A percentile compares a stretch with the other conserved stretches of the same genome.
phyloP scores from a whole-genome alignment of 2,329 filamentous ascomycete genomes.

The Hymenoscyphus fraxineus region DNA sequence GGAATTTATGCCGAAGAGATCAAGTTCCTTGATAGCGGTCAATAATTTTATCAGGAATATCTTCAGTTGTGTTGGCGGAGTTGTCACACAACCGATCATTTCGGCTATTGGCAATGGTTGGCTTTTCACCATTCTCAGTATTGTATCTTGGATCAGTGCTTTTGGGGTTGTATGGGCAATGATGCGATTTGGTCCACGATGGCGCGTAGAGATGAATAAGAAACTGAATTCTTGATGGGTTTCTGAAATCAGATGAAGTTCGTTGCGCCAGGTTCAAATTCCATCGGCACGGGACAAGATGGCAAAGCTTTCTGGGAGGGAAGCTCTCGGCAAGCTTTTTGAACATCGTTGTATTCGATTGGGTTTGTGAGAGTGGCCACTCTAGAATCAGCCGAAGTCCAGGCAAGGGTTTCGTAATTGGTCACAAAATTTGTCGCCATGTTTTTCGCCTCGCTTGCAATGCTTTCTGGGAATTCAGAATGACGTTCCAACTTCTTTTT shows the following conservation, averaged over 20 bases:
- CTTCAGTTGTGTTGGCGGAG: constrained; percentile 65
- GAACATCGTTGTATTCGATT: constrained; percentile 9
- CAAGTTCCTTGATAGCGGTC: constrained; percentile 69
- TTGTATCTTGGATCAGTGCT: constrained; percentile 54
- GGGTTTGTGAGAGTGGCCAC: constrained; percentile 11
- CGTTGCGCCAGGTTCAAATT: neutral
- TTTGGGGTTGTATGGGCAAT: constrained; percentile 58
- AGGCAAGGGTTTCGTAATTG: constrained; percentile 4
- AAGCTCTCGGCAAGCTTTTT: constrained; percentile 3
- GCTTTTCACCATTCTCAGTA: constrained; percentile 63
- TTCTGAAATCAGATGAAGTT: constrained; percentile 12
- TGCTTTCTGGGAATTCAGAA: constrained; percentile 12
- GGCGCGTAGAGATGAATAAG: constrained; percentile 61
- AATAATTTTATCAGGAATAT: constrained; percentile 82
- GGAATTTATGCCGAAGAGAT: constrained; percentile 72
- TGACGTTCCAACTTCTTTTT: constrained; percentile 23
- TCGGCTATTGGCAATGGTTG: constrained; percentile 69
- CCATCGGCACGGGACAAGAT: neutral
- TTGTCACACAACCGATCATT: constrained; percentile 69
- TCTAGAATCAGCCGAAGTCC: constrained; percentile 15
- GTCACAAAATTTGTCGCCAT: constrained; percentile 8
- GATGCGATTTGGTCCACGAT: constrained; percentile 55
- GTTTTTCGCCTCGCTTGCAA: constrained; percentile 16
- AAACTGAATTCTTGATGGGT: constrained; percentile 21
- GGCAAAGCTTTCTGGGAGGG: constrained; percentile 1